These are phyloP conservation scores for Diaporthe vexans DNA, from an alignment of 2,329 filamentous ascomycete genomes.

Conservation along the genomic window DNA sequence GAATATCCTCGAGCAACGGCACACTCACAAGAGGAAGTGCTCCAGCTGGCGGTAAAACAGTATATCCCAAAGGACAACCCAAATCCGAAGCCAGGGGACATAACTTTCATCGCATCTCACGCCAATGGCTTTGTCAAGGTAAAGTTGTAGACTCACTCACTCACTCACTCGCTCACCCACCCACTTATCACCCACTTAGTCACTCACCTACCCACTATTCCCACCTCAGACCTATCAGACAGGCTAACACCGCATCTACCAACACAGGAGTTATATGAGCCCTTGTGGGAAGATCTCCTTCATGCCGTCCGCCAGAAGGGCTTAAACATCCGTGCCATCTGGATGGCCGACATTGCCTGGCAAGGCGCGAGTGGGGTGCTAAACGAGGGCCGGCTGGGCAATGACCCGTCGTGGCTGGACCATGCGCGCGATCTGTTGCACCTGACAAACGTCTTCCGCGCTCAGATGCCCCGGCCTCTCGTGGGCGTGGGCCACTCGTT, in stretches of 20 bases:
- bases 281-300: constrained; percentile 88
- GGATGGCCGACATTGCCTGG: constrained; percentile 90
- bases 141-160: constrained; percentile 19
- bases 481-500: constrained; percentile 92
- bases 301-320: constrained; percentile 67
- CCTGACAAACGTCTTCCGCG: constrained; percentile 86
- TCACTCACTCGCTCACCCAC: too few relatives aligned
- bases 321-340: constrained; percentile 83
- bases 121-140: constrained; percentile 96
- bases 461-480: constrained; percentile 84
- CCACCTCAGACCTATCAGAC: neutral
- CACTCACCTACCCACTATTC: constrained; percentile 12
- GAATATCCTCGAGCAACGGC: constrained; percentile 83
- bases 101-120: constrained; percentile 89
- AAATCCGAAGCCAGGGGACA: constrained; percentile 77
- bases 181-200: neutral
- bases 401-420: constrained; percentile 92
- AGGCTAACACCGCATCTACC: constrained; percentile 36
- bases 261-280: constrained; percentile 87
- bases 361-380: constrained; percentile 84
- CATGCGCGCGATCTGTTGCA: constrained; percentile 87
- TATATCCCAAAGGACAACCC: constrained; percentile 84
- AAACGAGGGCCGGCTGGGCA: constrained; percentile 82
- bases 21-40: constrained; percentile 78
- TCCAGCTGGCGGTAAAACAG: constrained; percentile 86